Evolutionary conservation across 179 eudicot genomes (phyloP), one percentile per base, ranked within the genome.

Genomic region (Carnegiea gigantea): DNA sequence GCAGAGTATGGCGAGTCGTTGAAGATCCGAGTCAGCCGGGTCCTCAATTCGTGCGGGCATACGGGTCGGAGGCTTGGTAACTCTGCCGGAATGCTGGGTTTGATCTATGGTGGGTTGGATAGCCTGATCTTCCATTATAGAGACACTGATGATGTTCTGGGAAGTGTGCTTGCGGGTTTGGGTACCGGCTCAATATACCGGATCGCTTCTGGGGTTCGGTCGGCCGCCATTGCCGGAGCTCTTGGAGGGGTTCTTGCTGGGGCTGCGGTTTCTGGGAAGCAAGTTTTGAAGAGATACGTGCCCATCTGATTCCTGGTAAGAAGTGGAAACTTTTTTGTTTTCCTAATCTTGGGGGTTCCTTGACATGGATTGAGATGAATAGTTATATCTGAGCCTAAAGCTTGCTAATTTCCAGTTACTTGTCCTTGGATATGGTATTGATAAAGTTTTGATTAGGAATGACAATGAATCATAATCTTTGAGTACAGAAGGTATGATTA

Each of bases 1-100:
- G 84, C 88, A 9, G 93, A 92, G 71, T 36, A 84, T 2, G 92
- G 93, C 0, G 98, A 93, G 11, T 84, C 92, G 1, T 0, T 78
- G 57, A 93, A 93, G 88, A 80, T 93, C 28, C 82, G 87, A 21
- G 77, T 86, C 59, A 88, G 54, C 44, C 81, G 90, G 36, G 82
- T 88, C 17, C 80, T 88, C 11, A 88, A 88, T 67, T 67, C 81
- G 8, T 82, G 85, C 6, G 88, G 90, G 21, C 51, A 65, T 11
- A 23, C 79, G n/a, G 90, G 88, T 17, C 79, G 86, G 67, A 80
- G 73, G 49, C 18, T 81, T 20, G 90, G 85, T 5, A 87, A 87
- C 62, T 21, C 72, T 6, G 75, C 75, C 8, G 88, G 88, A 9
- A 70, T 70, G 1, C 17, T 87, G 36, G 90, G 85, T 13, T 6